These are phyloP conservation scores for Asterochloris sp. DNA, from an alignment of 139 green algal genomes.

Conservation along the genomic window DNA sequence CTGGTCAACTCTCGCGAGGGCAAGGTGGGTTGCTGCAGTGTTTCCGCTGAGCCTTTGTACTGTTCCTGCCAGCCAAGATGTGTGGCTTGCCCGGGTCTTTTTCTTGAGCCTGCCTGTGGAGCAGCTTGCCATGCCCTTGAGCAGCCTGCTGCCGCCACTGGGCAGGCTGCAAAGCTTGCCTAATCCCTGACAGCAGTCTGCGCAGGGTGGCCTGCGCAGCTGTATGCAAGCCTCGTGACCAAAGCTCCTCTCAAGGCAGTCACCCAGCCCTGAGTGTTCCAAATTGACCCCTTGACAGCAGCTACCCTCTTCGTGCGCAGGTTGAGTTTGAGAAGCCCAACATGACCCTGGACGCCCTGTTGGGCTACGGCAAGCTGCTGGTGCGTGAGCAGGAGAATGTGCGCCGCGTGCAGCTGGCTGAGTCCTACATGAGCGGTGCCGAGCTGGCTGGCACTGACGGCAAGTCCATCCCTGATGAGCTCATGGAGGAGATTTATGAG, in stretches of 20 bases:
- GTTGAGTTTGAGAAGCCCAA: slow-evolving; percentile 74
- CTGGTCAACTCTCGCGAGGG: slow-evolving; percentile 90
- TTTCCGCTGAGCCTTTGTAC: not conserved
- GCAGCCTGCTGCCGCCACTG: too few species aligned
- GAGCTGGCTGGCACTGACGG: slow-evolving; percentile 12
- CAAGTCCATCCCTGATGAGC: slow-evolving; percentile 8
- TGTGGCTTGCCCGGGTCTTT: too few species aligned
- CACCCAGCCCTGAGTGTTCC: not conserved
- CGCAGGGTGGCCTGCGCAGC: not conserved
- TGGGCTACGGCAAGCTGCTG: slow-evolving; percentile 86
- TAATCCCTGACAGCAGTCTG: not conserved
- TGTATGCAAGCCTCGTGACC: not conserved
- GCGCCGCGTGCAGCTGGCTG: slow-evolving; percentile 96
- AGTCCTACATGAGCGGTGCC: slow-evolving; percentile 80
- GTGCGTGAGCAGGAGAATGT: slow-evolving; percentile 99
- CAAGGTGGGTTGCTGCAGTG: slow-evolving; percentile 51
- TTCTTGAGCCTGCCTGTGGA: too few species aligned
- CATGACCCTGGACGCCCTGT: slow-evolving; percentile 82
- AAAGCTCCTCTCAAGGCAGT: not conserved
- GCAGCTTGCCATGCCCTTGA: too few species aligned
- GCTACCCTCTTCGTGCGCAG: not conserved
- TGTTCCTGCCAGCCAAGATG: too few species aligned
- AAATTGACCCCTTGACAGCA: too few species aligned
- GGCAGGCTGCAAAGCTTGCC: not conserved
- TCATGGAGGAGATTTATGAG: slow-evolving; percentile 7